Evolutionary conservation across 805 yeast genomes (phyloP).

Genomic region (Saccharomyces paradoxus): DNA sequence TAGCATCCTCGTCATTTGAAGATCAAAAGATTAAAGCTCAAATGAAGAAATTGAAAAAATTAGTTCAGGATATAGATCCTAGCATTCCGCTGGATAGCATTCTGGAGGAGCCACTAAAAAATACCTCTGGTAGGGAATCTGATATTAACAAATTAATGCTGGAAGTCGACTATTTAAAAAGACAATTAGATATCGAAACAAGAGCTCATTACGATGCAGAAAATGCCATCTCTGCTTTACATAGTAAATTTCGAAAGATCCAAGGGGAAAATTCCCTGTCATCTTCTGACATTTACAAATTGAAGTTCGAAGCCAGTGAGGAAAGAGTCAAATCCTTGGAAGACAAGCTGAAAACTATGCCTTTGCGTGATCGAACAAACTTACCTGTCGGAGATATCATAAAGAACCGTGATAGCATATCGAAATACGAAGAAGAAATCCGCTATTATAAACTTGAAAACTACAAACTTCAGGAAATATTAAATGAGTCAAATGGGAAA

Average conservation of each 20-base stretch:
- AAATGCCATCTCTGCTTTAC: conserved; percentile 29
- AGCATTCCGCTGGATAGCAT: conserved; percentile 23
- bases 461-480: conserved; percentile 41
- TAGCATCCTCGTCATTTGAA: conserved; percentile 58
- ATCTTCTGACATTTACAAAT: conserved; percentile 34
- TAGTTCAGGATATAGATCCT: conserved; percentile 19
- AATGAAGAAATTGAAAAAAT: conserved; percentile 31
- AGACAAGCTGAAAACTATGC: conserved; percentile 23
- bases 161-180: conserved; percentile 43
- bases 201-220: conserved; percentile 45
- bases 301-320: conserved; percentile 41
- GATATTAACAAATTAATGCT: conserved; percentile 27
- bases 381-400: conserved; percentile 21
- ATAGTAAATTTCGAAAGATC: conserved; percentile 17
- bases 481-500: conserved; percentile 41
- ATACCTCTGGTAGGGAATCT: conserved; percentile 5
- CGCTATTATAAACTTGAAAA: conserved; percentile 26
- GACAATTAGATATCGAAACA: conserved; percentile 44
- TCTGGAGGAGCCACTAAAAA: conserved; percentile 5
- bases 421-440: conserved; percentile 29
- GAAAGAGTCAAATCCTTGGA: conserved; percentile 38
- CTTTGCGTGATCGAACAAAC: conserved; percentile 25
- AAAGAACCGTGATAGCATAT: conserved; percentile 20
- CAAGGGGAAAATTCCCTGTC: conserved; percentile 21
- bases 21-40: conserved; percentile 42